phyloP scores from a whole-genome alignment of 176 grass and related monocot genomes.

The Raddia guianensis region DNA sequence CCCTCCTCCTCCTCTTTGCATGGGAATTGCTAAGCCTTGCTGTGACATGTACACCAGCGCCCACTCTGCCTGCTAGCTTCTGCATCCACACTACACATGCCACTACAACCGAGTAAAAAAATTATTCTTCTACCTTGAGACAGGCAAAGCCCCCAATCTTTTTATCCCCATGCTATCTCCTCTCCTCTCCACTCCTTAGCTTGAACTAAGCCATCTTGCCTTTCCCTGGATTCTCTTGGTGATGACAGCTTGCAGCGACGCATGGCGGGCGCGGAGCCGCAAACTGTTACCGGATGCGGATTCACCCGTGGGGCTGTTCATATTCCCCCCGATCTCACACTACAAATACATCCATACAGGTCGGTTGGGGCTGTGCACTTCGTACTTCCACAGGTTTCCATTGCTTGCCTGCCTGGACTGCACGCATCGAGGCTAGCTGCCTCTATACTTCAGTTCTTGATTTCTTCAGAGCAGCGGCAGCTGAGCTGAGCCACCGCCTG shows the following conservation, averaged over 20 bases:
- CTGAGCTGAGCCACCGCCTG: neutral
- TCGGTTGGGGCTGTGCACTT: conserved; percentile 47
- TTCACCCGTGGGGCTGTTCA: conserved; percentile 38
- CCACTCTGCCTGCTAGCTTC: conserved; percentile 5
- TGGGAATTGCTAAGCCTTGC: conserved; percentile 17
- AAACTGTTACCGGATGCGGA: conserved; percentile 48
- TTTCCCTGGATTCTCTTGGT: conserved; percentile 26
- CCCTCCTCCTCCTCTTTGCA: no score
- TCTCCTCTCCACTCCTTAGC: neutral
- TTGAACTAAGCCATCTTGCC: neutral
- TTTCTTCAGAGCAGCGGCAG: neutral
- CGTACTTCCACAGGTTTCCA: conserved; percentile 38
- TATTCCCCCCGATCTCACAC: conserved; percentile 32
- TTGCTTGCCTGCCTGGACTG: neutral
- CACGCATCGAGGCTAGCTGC: neutral
- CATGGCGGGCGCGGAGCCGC: conserved; percentile 38
- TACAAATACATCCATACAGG: conserved; percentile 80
- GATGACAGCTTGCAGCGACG: conserved; percentile 31
- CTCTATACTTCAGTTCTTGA: neutral
- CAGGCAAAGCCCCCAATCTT: conserved; percentile 47
- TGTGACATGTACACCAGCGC: neutral
- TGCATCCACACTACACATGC: neutral
- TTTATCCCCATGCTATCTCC: conserved; percentile 27
- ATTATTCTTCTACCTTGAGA: neutral
- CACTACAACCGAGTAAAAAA: neutral